Conservation (phyloP, 768 basidiomycete genomes). For the Dioszegia hungarica region DNA sequence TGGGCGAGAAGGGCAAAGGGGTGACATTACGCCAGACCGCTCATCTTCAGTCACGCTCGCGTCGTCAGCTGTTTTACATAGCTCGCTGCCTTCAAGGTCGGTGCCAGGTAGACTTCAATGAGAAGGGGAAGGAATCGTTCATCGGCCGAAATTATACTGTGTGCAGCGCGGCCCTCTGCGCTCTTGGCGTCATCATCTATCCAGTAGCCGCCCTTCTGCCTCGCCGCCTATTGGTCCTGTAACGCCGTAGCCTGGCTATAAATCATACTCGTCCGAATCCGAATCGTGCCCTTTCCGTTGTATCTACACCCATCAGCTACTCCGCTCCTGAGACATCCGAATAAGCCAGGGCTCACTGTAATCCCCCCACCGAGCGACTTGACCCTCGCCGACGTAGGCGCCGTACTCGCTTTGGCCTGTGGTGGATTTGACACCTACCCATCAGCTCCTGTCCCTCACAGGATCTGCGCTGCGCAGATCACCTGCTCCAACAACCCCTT, state of each 20-base stretch:
- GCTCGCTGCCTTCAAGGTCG: too few species aligned
- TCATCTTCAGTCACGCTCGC: too few species aligned
- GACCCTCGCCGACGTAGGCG: constrained; percentile 22
- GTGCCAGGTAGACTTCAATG: too few species aligned
- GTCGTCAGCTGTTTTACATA: too few species aligned
- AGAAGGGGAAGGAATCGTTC: too few species aligned
- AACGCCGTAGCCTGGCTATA: too few species aligned
- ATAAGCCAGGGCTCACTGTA: constrained; percentile 24
- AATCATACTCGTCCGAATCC: constrained; percentile 48
- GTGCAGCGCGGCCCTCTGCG: too few species aligned
- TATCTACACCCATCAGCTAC: constrained; percentile 31
- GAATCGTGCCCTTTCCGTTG: constrained; percentile 47
- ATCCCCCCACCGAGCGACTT: constrained; percentile 39
- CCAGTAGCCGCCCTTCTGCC: too few species aligned
- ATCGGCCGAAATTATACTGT: too few species aligned
- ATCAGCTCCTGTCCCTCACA: not conserved
- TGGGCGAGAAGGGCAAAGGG: not conserved
- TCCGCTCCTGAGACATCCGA: not conserved
- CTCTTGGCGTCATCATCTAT: too few species aligned
- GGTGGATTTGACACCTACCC: constrained; percentile 34
- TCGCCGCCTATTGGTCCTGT: too few species aligned
- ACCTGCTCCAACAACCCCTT: constrained; percentile 47
- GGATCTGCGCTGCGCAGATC: not conserved
- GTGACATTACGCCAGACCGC: too few species aligned
- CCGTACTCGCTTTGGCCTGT: constrained; percentile 13